phyloP scores from a whole-genome alignment of 1,284 basidiomycete species.

The Puccinia sorghi region DNA sequence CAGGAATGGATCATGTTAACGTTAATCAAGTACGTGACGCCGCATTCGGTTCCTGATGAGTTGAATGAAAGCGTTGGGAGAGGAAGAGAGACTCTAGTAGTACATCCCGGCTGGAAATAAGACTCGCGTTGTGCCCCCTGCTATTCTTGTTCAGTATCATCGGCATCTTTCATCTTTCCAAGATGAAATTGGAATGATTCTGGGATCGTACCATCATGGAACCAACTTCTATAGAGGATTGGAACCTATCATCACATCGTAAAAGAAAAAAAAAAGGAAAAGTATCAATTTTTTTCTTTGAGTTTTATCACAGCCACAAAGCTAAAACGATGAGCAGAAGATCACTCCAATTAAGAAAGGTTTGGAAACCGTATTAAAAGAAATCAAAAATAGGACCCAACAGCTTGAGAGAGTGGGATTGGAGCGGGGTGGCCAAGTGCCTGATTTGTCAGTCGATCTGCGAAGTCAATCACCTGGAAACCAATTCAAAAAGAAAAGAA shows the following conservation, averaged over 20 bases:
- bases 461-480: constrained; percentile 18
- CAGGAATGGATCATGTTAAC: not conserved
- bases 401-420: constrained; percentile 31
- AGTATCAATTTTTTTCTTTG: not conserved
- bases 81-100: not conserved
- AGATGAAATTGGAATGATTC: constrained; percentile 22
- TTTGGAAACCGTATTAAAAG: not conserved
- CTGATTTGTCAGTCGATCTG: constrained; percentile 12
- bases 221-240: constrained; percentile 35
- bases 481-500: not conserved
- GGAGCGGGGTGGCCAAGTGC: not conserved
- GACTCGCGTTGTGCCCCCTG: not conserved
- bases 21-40: not conserved
- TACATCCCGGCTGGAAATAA: constrained; percentile 13
- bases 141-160: constrained; percentile 19
- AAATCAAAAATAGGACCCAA: not conserved
- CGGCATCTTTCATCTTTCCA: constrained; percentile 12
- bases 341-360: not conserved
- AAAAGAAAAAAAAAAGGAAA: not conserved
- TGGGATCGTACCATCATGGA: constrained; percentile 48
- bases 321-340: too few species aligned
- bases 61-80: not conserved
- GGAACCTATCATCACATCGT: constrained; percentile 26
- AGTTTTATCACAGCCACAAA: not conserved
- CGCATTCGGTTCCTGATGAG: not conserved